phyloP scores from a whole-genome alignment of 2,329 filamentous ascomycete genomes.

The Microdochium paspali region DNA sequence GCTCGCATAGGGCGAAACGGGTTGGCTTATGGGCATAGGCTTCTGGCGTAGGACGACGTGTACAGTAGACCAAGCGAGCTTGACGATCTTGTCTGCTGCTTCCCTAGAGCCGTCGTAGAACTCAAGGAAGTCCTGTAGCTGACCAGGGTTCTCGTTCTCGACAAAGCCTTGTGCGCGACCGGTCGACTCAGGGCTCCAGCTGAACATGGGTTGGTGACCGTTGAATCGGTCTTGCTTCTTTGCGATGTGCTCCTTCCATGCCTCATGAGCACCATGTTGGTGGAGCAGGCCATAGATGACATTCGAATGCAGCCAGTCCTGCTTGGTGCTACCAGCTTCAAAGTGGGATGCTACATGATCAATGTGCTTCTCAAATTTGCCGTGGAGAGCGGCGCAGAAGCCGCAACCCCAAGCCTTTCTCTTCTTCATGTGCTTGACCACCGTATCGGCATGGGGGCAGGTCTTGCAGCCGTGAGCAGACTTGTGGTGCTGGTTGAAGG shows the following conservation, averaged over 20 bases:
- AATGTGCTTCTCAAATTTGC: slow-evolving; percentile 56
- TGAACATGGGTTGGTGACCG: slow-evolving; percentile 44
- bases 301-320: slow-evolving; percentile 60
- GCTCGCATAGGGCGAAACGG: neutral
- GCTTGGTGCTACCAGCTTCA: slow-evolving; percentile 51
- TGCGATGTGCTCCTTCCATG: slow-evolving; percentile 49
- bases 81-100: neutral
- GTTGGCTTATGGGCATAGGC: neutral
- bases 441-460: slow-evolving; percentile 55
- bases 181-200: slow-evolving; percentile 50
- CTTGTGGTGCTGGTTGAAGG: slow-evolving; percentile 60
- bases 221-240: slow-evolving; percentile 33
- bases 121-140: slow-evolving; percentile 55
- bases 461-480: slow-evolving; percentile 55
- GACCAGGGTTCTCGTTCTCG: slow-evolving; percentile 53
- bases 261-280: slow-evolving; percentile 50
- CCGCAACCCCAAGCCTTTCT: slow-evolving; percentile 61
- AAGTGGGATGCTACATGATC: slow-evolving; percentile 62
- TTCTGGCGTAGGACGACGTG: neutral
- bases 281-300: slow-evolving; percentile 60
- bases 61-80: neutral
- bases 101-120: slow-evolving; percentile 43
- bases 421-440: slow-evolving; percentile 53
- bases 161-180: slow-evolving; percentile 47
- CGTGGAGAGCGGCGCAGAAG: slow-evolving; percentile 54